Conservation (phyloP, 768 basidiomycete genomes). For the Glaciozyma martinii region DNA sequence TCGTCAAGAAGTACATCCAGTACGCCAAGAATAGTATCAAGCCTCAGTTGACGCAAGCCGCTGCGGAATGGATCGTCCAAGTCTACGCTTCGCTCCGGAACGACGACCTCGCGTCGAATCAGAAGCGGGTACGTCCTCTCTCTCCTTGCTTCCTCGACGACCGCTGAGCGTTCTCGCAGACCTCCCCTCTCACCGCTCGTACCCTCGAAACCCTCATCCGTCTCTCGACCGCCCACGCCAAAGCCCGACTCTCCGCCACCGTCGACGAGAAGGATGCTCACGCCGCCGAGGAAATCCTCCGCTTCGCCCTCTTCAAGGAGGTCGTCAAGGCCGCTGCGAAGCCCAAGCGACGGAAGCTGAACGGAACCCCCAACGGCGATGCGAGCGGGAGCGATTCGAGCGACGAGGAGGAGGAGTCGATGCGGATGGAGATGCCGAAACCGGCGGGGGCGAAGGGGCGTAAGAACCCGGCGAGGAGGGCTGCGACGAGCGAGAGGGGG, state of each 20-base stretch:
- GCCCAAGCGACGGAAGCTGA: constrained; percentile 26
- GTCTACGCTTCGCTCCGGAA: constrained; percentile 87
- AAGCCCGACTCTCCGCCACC: constrained; percentile 75
- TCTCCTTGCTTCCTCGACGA: constrained; percentile 30
- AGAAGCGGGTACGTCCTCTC: constrained; percentile 57
- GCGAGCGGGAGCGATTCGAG: constrained; percentile 12
- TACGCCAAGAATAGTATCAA: constrained; percentile 84
- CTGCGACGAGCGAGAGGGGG: neutral
- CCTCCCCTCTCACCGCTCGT: constrained; percentile 93
- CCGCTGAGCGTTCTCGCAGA: constrained; percentile 48
- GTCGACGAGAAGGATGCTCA: constrained; percentile 77
- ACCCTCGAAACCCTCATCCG: constrained; percentile 98
- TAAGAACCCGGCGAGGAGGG: neutral
- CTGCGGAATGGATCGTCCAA: constrained; percentile 85
- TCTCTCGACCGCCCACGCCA: constrained; percentile 94
- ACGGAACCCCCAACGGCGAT: neutral
- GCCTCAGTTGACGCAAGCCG: constrained; percentile 80
- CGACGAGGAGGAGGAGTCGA: constrained; percentile 18
- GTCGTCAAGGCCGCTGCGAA: constrained; percentile 61
- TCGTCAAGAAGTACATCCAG: constrained; percentile 97
- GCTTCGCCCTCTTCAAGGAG: constrained; percentile 96
- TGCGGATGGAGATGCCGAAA: constrained; percentile 23
- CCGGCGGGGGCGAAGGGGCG: neutral
- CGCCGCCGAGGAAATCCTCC: constrained; percentile 87
- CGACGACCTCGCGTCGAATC: constrained; percentile 79